Evolutionary conservation across 73 alveolate species (phyloP), one percentile per base, ranked within the genome.

Genomic region (Tetrahymena malaccensis): DNA sequence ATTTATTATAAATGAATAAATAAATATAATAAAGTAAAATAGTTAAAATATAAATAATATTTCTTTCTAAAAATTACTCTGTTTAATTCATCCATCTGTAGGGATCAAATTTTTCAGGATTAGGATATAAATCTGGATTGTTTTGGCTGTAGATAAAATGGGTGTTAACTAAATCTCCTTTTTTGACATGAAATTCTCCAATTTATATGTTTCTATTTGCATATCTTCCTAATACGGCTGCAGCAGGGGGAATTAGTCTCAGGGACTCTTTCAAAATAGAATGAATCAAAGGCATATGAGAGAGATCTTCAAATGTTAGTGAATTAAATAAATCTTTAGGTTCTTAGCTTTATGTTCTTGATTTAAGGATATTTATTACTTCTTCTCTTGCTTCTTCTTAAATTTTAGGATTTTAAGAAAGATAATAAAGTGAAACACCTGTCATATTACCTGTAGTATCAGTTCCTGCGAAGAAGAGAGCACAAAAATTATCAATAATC

Each of bases 81-180:
- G 4, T 13, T 44, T 17, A 11, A 13, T 44, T 44, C 58, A 44
- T 94, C 96, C 96, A 94, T 94, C 96, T 94, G 22, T 94, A 94
- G 25, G 95, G 95, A 22, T 94, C 43, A n/a, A 94, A 94, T 35
- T 56, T 40, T 12, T 85, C 85, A 19, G 96, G 94, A 84, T 94
- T 93, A 22, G n/a, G 17, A 40, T 17, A 94, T n/a, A 57, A 11
- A 2, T 44, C 58, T 44, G 22, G 58, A 17, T 44, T 44, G 22
- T 22, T 44, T 44, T 44, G 22, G 11, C 22, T 44, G 58, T 44
- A 44, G 22, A 44, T 44, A 44, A 44, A 44, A 44, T 44, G 58
- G 1, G 58, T 44, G 17, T 44, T 44, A 7, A 44, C 58, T 13
- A 44, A 17, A 44, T 44, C 6, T 44, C 58, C 58, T 17, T 44